phyloP scores from a whole-genome alignment of 129 eudicot species.

The Pseudognaphalium luteoalbum region DNA sequence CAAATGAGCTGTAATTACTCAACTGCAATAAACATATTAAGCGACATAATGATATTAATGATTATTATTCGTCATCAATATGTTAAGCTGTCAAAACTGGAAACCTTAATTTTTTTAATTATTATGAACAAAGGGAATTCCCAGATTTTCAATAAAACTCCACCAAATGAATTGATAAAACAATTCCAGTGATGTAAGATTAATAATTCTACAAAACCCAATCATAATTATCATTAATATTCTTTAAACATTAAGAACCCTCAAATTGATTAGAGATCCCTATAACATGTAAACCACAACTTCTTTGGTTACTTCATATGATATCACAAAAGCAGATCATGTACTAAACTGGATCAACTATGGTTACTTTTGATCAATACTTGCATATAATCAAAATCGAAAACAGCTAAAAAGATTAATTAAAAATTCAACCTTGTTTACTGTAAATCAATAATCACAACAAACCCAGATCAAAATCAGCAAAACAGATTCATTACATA shows the following conservation, averaged over 20 bases:
- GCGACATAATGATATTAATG: neutral
- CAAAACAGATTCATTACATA: neutral
- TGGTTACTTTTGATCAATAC: constrained; percentile 3
- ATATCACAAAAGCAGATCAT: constrained; percentile 17
- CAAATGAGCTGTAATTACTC: constrained; percentile 66
- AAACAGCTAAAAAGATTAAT: neutral
- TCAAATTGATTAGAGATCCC: constrained; percentile 8
- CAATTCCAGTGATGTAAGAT: neutral
- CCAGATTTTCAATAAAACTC: neutral
- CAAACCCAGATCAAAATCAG: constrained; percentile 25
- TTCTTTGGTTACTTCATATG: neutral
- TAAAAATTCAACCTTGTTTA: neutral
- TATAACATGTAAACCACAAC: neutral
- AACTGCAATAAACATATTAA: constrained; percentile 48
- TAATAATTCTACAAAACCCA: neutral
- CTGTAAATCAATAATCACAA: constrained; percentile 14
- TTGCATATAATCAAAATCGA: constrained; percentile 24
- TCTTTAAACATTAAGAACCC: neutral
- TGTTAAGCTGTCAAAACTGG: neutral
- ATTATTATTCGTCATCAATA: neutral
- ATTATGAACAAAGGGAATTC: constrained; percentile 13
- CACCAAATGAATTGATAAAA: neutral
- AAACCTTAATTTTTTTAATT: neutral
- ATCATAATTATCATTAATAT: constrained; percentile 12
- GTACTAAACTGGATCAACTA: constrained; percentile 1